A percentile compares a stretch with the other conserved stretches of the same genome.
phyloP scores from a whole-genome alignment of 805 yeast genomes.

The Hanseniaspora hatyaiensis region DNA sequence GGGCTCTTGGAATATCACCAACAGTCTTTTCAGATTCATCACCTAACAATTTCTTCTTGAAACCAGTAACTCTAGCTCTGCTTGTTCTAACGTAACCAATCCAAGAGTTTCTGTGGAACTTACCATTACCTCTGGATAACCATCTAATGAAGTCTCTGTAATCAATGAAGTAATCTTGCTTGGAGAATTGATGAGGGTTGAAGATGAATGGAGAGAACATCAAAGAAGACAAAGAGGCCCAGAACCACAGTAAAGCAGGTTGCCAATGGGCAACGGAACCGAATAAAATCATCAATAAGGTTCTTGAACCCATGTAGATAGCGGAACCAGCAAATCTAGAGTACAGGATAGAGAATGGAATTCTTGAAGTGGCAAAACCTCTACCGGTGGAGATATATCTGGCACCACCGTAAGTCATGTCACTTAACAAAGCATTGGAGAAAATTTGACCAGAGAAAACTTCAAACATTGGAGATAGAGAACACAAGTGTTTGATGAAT shows the following conservation, averaged over 20 bases:
- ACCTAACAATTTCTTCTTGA: conserved; percentile 60
- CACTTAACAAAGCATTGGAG: conserved; percentile 57
- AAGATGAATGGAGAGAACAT: conserved; percentile 85
- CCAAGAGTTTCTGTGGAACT: conserved; percentile 85
- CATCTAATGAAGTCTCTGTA: conserved; percentile 87
- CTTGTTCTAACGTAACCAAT: conserved; percentile 71
- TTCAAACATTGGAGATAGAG: conserved; percentile 71
- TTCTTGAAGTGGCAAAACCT: conserved; percentile 74
- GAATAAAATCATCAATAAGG: conserved; percentile 56
- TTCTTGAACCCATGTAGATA: conserved; percentile 74
- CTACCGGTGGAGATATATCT: conserved; percentile 78
- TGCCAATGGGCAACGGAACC: conserved; percentile 80
- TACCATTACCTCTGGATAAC: conserved; percentile 82
- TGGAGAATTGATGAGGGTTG: conserved; percentile 95
- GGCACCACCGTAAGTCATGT: conserved; percentile 75
- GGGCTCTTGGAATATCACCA: conserved; percentile 76
- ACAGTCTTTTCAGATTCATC: conserved; percentile 72
- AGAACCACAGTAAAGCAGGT: conserved; percentile 90
- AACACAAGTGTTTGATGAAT: conserved; percentile 54
- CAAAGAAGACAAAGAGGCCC: conserved; percentile 83
- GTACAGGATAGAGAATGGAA: conserved; percentile 61
- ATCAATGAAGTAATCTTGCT: conserved; percentile 92
- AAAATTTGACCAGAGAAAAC: conserved; percentile 73
- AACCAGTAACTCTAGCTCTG: conserved; percentile 77
- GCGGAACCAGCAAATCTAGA: conserved; percentile 73